These are phyloP conservation scores for Xylaria sp. DNA, from an alignment of 2,329 filamentous ascomycete genomes.

Conservation along the genomic window DNA sequence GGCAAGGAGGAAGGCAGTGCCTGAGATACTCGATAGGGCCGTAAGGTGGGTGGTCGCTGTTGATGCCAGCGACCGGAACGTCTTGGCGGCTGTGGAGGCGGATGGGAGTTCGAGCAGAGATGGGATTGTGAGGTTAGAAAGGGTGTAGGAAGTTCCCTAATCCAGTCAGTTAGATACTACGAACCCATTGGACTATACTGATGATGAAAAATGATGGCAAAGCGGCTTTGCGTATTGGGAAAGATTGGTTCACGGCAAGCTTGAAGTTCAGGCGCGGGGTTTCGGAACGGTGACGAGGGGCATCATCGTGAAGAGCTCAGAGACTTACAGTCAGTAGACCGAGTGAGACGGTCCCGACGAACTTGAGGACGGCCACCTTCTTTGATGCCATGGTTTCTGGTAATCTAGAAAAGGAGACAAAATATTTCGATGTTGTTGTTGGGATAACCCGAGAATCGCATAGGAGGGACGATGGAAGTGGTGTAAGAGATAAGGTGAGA, in stretches of 20 bases:
- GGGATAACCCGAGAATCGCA: background rate
- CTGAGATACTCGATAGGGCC: slow-evolving; percentile 74
- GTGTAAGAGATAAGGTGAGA: slow-evolving; percentile 24
- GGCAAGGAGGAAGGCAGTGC: slow-evolving; percentile 78
- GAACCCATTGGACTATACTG: background rate
- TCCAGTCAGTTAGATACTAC: slow-evolving; percentile 25
- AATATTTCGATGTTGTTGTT: slow-evolving; percentile 1
- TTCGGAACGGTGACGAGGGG: slow-evolving; percentile 38
- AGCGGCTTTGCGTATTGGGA: slow-evolving; percentile 3
- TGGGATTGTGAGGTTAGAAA: slow-evolving; percentile 81
- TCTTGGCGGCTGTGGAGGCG: slow-evolving; percentile 74
- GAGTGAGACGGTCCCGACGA: slow-evolving; percentile 89
- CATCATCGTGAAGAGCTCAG: slow-evolving; percentile 25
- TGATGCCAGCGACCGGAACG: slow-evolving; percentile 74
- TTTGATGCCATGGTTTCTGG: slow-evolving; percentile 69
- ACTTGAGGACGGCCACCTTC: slow-evolving; percentile 84
- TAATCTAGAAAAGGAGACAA: slow-evolving; percentile 23
- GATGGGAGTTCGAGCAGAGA: slow-evolving; percentile 84
- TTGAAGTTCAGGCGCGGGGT: slow-evolving; percentile 42
- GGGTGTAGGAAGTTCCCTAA: slow-evolving; percentile 89
- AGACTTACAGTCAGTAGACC: slow-evolving; percentile 83
- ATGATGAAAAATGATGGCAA: background rate
- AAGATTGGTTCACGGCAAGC: background rate
- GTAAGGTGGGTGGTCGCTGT: slow-evolving; percentile 74
- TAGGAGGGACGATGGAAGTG: slow-evolving; percentile 16